These are phyloP conservation scores for Trichoderma sp. DNA, from an alignment of 2,329 filamentous ascomycete genomes.

Conservation along the genomic window DNA sequence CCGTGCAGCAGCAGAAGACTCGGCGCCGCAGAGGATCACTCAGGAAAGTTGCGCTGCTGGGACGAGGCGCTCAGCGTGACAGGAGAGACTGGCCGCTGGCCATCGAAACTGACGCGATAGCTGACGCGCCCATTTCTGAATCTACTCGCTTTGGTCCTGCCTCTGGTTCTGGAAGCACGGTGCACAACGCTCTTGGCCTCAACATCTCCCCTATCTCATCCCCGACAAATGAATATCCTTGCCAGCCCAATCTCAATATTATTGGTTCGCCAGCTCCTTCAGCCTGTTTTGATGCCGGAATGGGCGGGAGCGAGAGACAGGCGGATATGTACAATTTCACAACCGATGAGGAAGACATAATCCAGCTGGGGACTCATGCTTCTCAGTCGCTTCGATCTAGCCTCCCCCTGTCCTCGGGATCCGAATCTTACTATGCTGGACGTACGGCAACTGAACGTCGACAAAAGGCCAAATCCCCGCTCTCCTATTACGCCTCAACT, in stretches of 20 bases:
- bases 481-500: conserved; percentile 56
- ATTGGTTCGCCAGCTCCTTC: conserved; percentile 25
- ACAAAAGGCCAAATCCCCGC: conserved; percentile 59
- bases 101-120: conserved; percentile 42
- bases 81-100: conserved; percentile 53
- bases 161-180: conserved; percentile 27
- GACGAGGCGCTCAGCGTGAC: conserved; percentile 67
- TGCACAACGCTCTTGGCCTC: conserved; percentile 46
- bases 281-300: conserved; percentile 24
- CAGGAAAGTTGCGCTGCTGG: conserved; percentile 81
- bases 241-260: conserved; percentile 34
- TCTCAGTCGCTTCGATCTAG: conserved; percentile 46
- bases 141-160: conserved; percentile 26
- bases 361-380: conserved; percentile 59
- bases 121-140: conserved; percentile 26
- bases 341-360: conserved; percentile 79
- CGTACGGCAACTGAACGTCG: conserved; percentile 46
- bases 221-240: conserved; percentile 49
- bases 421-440: conserved; percentile 63
- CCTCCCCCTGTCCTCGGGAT: conserved; percentile 54
- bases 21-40: conserved; percentile 80
- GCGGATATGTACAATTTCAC: conserved; percentile 56
- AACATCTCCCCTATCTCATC: conserved; percentile 49
- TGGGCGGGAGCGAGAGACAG: conserved; percentile 28
- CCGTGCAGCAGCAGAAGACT: conserved; percentile 49